Base-by-base conservation (phyloP, 768 basidiomycete species). In the Leucogyrophana mollusca region DNA sequence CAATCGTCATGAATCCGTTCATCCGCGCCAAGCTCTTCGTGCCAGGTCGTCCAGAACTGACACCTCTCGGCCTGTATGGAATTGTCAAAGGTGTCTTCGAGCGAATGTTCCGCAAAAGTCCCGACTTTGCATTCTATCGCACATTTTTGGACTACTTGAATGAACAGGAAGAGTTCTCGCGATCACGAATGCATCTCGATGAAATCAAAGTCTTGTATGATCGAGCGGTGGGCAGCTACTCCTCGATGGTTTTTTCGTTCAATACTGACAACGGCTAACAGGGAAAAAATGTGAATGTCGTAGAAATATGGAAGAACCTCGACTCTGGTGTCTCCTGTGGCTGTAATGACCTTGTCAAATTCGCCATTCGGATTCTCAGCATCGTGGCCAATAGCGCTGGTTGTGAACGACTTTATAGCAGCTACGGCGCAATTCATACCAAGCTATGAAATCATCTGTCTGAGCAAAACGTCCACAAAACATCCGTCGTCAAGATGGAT, bases 351-450 rank as follows among this genome's bases (percentile, higher is more conserved):
- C 55, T 64, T 36, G 46, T 49, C 3, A 57, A 51, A 34, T 46
- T 67, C 20, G 62, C 65, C 0, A 47, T 57, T 13, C 53, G 34
- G 30, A 21, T 66, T 33, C 53, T 62, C 22, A 52, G 50, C 42
- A 43, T 61, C 30, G 32, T 53, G 10, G 55, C 59, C 9, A 69
- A 65, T 45, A 66, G 62, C 7, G 64, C 67, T 9, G 58, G 56
- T 9, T 61, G 55, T 27, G 61, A 69, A 41, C 49, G 65, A 2
- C 18, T 56, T 3, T 69, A 66, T 55, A 69, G 66, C 47, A 30
- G 41, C 13, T 54, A 62, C 37, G 63, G 65, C 7, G 30, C 48
- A 14, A 52, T 56, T 22, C 54, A 60, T 14, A 66, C 60, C 14
- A 53, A 55, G 22, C 49, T 23, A 4, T 56, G 57, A 16, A 65